phyloP scores from a whole-genome alignment of 139 green algal species.

The Ettlia oleoabundans region DNA sequence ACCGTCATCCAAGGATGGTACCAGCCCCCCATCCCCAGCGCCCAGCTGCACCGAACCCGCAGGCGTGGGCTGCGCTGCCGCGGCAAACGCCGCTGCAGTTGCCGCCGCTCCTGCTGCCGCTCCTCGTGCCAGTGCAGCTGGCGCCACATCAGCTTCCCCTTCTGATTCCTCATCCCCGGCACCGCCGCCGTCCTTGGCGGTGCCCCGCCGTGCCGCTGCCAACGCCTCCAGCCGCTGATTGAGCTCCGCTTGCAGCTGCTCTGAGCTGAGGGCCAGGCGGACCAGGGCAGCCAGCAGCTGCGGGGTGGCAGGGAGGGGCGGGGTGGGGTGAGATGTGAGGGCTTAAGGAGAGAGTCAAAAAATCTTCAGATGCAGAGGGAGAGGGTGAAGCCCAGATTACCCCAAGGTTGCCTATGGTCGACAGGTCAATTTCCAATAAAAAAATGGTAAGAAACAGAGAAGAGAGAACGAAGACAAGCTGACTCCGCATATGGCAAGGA shows the following conservation, averaged over 20 bases:
- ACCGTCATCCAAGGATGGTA: not conserved
- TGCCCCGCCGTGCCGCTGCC: not conserved
- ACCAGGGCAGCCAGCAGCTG: slow-evolving; percentile 67
- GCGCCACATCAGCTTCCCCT: not conserved
- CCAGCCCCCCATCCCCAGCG: not conserved
- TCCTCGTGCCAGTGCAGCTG: not conserved
- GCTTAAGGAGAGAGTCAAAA: not conserved
- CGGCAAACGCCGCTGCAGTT: not conserved
- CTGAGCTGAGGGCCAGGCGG: slow-evolving; percentile 63
- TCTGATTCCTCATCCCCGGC: slow-evolving; percentile 37
- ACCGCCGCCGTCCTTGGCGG: not conserved
- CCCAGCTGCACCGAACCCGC: not conserved
- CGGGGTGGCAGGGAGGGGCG: not conserved
- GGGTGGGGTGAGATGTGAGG: not conserved
- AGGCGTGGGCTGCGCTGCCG: not conserved
- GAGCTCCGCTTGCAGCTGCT: slow-evolving; percentile 66
- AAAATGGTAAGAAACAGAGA: too few species aligned
- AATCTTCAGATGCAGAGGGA: not conserved
- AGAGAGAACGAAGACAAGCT: too few species aligned
- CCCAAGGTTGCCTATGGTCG: too few species aligned
- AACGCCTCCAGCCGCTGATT: slow-evolving; percentile 60
- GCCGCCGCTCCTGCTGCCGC: not conserved
- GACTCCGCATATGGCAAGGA: not conserved
- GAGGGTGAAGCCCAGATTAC: too few species aligned
- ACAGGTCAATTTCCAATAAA: too few species aligned